Evolutionary conservation across 108 stramenopile genomes (phyloP).

Genomic region (Skeletonema marinoi): DNA sequence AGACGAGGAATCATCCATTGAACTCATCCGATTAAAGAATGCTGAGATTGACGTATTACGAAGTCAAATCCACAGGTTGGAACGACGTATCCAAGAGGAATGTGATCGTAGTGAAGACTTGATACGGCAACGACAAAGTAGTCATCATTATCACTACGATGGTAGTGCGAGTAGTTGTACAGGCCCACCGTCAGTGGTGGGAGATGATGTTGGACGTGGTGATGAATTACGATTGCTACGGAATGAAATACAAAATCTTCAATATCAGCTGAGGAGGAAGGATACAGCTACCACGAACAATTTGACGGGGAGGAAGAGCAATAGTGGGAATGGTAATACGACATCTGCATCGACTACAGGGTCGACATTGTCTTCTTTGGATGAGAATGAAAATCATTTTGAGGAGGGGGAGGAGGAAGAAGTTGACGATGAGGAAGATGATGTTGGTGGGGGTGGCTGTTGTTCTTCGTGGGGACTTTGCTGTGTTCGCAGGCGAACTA

Average conservation of each 20-base stretch:
- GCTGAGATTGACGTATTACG: conserved; percentile 34
- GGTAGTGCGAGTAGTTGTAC: not conserved
- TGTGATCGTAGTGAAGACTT: conserved; percentile 1
- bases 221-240: conserved; percentile 22
- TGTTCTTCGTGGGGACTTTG: conserved; percentile 35
- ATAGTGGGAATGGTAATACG: not conserved
- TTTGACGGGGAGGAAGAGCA: not conserved
- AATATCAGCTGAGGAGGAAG: conserved; percentile 4
- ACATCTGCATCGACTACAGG: not conserved
- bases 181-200: not conserved
- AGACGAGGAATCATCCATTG: conserved; percentile 8
- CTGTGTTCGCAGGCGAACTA: conserved; percentile 5
- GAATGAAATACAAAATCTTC: conserved; percentile 17
- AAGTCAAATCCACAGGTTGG: conserved; percentile 33
- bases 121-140: not conserved
- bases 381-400: conserved; percentile 21
- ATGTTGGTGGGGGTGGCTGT: conserved; percentile 6
- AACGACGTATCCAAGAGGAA: conserved; percentile 29
- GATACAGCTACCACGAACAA: not conserved
- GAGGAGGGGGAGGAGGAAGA: not conserved
- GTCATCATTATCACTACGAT: not conserved
- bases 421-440: conserved; percentile 11
- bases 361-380: conserved; percentile 24
- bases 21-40: conserved; percentile 25
- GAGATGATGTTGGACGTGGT: not conserved